These are phyloP conservation scores for Eucalyptus dawsonii DNA, from an alignment of 345 rosid species.

Conservation along the genomic window DNA sequence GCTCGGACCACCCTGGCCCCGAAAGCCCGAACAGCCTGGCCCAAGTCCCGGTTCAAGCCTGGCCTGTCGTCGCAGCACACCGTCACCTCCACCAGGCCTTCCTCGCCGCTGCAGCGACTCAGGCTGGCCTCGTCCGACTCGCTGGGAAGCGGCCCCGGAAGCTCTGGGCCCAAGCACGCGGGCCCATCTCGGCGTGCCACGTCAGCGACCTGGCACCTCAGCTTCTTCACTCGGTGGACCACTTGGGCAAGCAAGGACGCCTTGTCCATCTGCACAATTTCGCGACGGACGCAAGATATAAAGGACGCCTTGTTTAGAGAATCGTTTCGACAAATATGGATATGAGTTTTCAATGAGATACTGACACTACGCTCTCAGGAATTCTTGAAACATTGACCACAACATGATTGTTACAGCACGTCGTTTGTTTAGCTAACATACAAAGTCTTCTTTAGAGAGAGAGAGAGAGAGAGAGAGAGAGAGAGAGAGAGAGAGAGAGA, in stretches of 20 bases:
- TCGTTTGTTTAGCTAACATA: background rate
- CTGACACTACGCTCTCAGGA: too few species aligned
- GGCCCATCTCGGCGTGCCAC: background rate
- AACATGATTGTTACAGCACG: background rate
- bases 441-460: background rate
- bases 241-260: conserved; percentile 82
- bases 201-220: conserved; percentile 32
- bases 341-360: too few species aligned
- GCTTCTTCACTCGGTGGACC: conserved; percentile 53
- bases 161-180: background rate
- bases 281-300: background rate
- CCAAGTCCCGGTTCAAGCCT: conserved; percentile 29
- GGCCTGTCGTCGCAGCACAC: conserved; percentile 48
- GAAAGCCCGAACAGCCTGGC: conserved; percentile 12
- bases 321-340: background rate
- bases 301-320: background rate
- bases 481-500: conserved; percentile 3
- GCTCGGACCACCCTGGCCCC: conserved; percentile 29
- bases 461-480: background rate
- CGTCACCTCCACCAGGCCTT: conserved; percentile 12
- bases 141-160: conserved; percentile 16
- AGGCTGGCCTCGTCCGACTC: conserved; percentile 30
- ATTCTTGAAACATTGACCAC: background rate
- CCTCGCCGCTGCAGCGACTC: background rate
- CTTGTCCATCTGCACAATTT: conserved; percentile 46